Base-by-base conservation (phyloP, 768 basidiomycete genomes). In the Suillus weaverae region DNA sequence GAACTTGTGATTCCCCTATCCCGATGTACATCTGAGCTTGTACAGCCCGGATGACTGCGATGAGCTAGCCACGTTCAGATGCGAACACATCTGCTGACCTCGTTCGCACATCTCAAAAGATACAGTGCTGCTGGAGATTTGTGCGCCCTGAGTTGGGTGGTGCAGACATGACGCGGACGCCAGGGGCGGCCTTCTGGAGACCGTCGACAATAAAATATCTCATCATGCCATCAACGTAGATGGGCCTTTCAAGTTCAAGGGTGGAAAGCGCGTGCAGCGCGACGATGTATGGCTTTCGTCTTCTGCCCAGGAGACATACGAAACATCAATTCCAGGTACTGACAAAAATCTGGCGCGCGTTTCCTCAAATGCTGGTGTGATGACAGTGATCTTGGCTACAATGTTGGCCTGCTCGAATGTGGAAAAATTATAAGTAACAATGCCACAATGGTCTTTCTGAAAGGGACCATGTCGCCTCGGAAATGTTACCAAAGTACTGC, bases 401-500 rank as follows among this genome's bases (percentile, higher is more conserved):
- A 83, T 70, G 2, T 72, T 64, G 44, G 69, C 72, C 4, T 72
- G 65, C 18, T 66, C 61, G 11, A 64, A 46, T 30, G 61, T 22
- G 89, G 85, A 9, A 83, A 81, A 50, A 95, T 69, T 62, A 91
- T 81, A 38, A 94, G 78, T 6, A 95, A 77, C 16, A 95, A n/a
- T n/a, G n/a, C n/a, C n/a, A n/a, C n/a, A n/a, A 81, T 0, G 92
- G 93, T 3, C 94, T 84, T 76, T 95, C 94, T 11, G 90, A 91
- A 38, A 92, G 82, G 38, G 70, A 66, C 94, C 94, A 96, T 26
- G 83, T 70, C 9, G 81, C 65, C 6, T 69, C 71, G 14, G 89
- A 89, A 64, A 93, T 81, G 68, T 92, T 93, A n/a, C 81, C 86
- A 73, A 84, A 94, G 80, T 86, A 95, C 3, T 81, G 76, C 1